Percentiles rank a stretch among this genome's conserved stretches.
Conservation (phyloP, 805 yeast species). For the Saccharomyces eubayanus region DNA sequence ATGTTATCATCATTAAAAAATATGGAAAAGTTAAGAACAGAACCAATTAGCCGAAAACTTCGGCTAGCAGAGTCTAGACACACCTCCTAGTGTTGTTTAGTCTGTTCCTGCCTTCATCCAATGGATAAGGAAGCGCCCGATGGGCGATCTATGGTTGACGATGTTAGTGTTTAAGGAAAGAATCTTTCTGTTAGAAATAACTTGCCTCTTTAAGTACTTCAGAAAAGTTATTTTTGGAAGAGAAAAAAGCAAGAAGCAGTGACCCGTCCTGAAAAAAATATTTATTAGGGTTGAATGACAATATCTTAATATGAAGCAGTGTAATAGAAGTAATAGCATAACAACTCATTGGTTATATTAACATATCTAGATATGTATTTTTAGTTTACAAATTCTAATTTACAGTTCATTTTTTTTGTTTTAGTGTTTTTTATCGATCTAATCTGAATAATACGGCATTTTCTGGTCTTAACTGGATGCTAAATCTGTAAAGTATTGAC, state of each 20-base stretch:
- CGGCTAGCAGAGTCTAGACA: neutral
- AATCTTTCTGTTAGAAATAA: neutral
- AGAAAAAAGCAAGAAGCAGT: neutral
- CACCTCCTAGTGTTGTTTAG: neutral
- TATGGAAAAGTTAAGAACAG: neutral
- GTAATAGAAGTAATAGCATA: neutral
- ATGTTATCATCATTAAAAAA: slow-evolving; percentile 26
- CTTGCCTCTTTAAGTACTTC: neutral
- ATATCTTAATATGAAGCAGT: neutral
- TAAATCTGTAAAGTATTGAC: slow-evolving; percentile 83
- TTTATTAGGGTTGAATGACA: neutral
- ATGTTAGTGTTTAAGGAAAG: too few relatives aligned
- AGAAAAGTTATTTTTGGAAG: neutral
- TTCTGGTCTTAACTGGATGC: slow-evolving; percentile 29
- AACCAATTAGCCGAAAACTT: neutral
- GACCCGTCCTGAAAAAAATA: neutral
- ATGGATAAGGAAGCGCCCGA: neutral
- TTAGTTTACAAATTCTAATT: neutral
- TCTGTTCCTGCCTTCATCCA: neutral
- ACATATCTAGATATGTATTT: neutral
- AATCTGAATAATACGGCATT: neutral
- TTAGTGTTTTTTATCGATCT: neutral
- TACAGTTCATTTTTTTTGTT: neutral
- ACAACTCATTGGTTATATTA: neutral
- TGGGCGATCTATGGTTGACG: too few relatives aligned